Evolutionary conservation across 352 stramenopile genomes (phyloP), one percentile per base, ranked within the genome.

Genomic region (Globisporangium lucens): DNA sequence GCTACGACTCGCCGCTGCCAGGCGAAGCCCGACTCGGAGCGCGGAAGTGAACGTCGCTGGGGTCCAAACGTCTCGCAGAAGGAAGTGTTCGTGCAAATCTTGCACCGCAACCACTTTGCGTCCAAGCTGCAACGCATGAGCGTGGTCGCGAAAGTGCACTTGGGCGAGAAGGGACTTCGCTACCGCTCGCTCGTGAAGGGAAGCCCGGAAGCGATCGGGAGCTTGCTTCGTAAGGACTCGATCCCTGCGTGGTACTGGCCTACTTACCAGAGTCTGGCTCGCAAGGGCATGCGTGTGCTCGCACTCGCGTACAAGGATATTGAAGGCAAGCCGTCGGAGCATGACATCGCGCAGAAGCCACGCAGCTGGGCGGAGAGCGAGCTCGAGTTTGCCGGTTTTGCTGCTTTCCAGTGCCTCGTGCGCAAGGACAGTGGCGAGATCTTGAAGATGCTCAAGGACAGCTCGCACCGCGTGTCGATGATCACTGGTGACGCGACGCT

Each of bases 401-500:
- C 86, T 35, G 87, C 91, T 9, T 95, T 95, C 71, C 85, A 94
- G 66, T 97, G 87, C 46, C 74, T 95, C 17, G 97, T 98, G 24
- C 88, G 99, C 36, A 99, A 99, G 79, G 95, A 99, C 81, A 98
- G 97, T 56, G 85, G 78, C 24, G 77, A 95, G 6, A 97, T 99
- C 43, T 79, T 99, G 41, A 85, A 95, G 68, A 89, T 98, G 64
- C 75, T 99, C 41, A 84, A 88, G 60, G 86, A 89, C 29, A 98
- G 91, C 68, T 92, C 88, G 20, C 96, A 99, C 74, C 66, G 84
- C n/a, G 88, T 98, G 13, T 95, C 96, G 24, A 99, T 99, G 95
- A 99, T 99, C 71, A 99, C 98, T 13, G 98, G 98, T 62, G 98
- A 99, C 77, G 91, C 93, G 41, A 92, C 97, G 10, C 83, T 99